A percentile compares a stretch with the other conserved stretches of the same genome.
Conservation (phyloP, 345 rosid species). For the Sonneratia alba region DNA sequence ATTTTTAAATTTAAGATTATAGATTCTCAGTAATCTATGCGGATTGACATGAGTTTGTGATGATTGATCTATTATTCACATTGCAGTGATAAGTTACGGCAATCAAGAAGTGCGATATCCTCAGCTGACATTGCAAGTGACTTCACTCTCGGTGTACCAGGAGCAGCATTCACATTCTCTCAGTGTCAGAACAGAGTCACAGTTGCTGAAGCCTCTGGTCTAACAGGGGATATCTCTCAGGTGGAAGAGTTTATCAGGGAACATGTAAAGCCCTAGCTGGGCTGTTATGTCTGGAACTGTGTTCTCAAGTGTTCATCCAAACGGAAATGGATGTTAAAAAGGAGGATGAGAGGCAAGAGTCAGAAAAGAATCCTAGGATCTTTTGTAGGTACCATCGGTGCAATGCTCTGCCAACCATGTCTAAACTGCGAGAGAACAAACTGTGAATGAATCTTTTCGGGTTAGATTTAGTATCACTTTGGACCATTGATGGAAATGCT, state of each 20-base stretch:
- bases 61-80: slow-evolving; percentile 3
- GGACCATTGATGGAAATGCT: neutral
- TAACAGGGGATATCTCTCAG: slow-evolving; percentile 51
- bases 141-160: slow-evolving; percentile 60
- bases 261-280: slow-evolving; percentile 48
- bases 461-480: neutral
- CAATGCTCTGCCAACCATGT: neutral
- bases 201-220: slow-evolving; percentile 64
- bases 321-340: neutral
- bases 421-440: neutral
- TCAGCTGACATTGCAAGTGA: slow-evolving; percentile 75
- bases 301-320: neutral
- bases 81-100: slow-evolving; percentile 55
- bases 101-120: slow-evolving; percentile 61
- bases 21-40: neutral
- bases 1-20: neutral
- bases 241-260: slow-evolving; percentile 70
- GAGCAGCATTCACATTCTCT: slow-evolving; percentile 55
- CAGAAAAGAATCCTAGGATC: neutral
- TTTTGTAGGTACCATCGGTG: neutral
- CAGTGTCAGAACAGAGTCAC: slow-evolving; percentile 70
- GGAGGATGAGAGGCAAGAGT: neutral
- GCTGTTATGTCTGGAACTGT: neutral
- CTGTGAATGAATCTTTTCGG: neutral
- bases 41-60: neutral